Percentiles rank a stretch among this genome's conserved stretches.
Evolutionary conservation across 495 filamentous ascomycete species (phyloP).

Genomic region (Hypoxylon fuscum): DNA sequence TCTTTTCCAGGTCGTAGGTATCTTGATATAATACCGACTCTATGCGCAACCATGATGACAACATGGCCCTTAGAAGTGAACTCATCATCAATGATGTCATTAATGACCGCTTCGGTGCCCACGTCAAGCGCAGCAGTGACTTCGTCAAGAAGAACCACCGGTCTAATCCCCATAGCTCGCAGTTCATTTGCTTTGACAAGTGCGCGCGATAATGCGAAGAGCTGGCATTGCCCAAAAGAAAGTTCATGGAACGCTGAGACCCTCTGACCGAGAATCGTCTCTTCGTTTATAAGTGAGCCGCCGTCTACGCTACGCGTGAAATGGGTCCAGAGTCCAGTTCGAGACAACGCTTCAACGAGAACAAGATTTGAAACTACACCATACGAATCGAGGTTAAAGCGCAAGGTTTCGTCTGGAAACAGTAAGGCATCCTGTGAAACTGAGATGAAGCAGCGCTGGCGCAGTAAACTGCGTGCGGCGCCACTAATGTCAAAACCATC

Average conservation of each 20-base stretch:
- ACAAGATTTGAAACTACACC: slow-evolving; percentile 35
- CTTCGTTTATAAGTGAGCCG: background rate
- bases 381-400: slow-evolving; percentile 56
- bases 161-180: slow-evolving; percentile 64
- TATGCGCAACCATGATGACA: slow-evolving; percentile 68
- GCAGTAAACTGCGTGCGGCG: slow-evolving; percentile 43
- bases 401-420: slow-evolving; percentile 49
- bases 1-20: background rate
- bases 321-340: slow-evolving; percentile 24
- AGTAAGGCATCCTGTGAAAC: slow-evolving; percentile 60
- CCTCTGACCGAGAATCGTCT: slow-evolving; percentile 5
- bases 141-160: slow-evolving; percentile 62
- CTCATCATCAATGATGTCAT: slow-evolving; percentile 66
- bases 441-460: slow-evolving; percentile 33
- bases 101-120: slow-evolving; percentile 79
- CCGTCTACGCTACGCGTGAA: slow-evolving; percentile 40
- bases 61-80: slow-evolving; percentile 62
- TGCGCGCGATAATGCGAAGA: slow-evolving; percentile 8
- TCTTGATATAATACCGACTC: slow-evolving; percentile 48
- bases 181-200: slow-evolving; percentile 48
- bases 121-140: slow-evolving; percentile 83
- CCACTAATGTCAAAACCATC: slow-evolving; percentile 54
- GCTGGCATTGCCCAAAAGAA: slow-evolving; percentile 23
- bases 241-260: background rate
- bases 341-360: slow-evolving; percentile 47